Percentiles rank a stretch among this genome's conserved stretches.
phyloP scores from a whole-genome alignment of 306 rosid genomes.

The Glycine tomentella region DNA sequence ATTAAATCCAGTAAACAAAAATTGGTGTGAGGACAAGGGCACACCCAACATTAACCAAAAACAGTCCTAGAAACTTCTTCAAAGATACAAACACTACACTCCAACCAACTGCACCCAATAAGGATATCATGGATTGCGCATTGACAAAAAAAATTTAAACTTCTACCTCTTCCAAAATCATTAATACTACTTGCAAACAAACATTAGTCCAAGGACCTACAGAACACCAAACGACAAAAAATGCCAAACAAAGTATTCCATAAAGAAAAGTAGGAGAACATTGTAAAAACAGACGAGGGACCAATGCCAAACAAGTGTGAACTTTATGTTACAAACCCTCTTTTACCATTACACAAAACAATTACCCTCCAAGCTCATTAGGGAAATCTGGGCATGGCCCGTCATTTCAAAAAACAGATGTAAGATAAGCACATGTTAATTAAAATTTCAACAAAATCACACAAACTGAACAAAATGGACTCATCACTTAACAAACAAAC shows the following conservation, averaged over 20 bases:
- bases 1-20: not conserved
- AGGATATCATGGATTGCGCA: not conserved
- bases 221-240: not conserved
- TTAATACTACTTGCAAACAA: not conserved
- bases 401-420: not conserved
- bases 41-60: not conserved
- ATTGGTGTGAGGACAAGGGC: not conserved
- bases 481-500: not conserved
- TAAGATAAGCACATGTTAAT: not conserved
- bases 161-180: not conserved
- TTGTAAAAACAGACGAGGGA: not conserved
- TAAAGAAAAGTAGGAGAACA: not conserved
- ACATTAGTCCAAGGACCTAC: not conserved
- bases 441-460: constrained; percentile 2
- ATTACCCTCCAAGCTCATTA: not conserved
- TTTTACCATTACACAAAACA: not conserved
- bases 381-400: not conserved
- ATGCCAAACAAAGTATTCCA: constrained; percentile 7
- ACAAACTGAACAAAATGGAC: not conserved
- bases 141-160: not conserved
- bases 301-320: not conserved
- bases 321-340: not conserved
- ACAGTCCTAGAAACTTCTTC: not conserved
- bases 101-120: not conserved
- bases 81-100: not conserved